Evolutionary conservation across 2,329 filamentous ascomycete genomes (phyloP), one percentile per base, ranked within the genome.

Genomic region (Spiromastix sp.): DNA sequence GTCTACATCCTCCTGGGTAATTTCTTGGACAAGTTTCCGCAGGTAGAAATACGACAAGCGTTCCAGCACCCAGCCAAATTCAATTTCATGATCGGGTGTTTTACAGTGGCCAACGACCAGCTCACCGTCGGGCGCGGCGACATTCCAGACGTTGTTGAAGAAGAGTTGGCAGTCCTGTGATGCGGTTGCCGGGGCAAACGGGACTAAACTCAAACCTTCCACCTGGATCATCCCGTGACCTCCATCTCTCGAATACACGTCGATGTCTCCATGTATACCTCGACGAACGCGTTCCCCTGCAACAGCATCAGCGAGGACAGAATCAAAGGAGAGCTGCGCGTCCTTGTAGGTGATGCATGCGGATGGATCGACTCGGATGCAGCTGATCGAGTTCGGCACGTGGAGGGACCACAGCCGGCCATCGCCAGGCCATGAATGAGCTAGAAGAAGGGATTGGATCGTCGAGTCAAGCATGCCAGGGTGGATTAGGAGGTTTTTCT

Each of bases 211-310:
- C 4, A 43, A 32, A 16, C 34, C 41, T 21, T 43, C 41, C 15
- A 37, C 39, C 18, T 43, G 41, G 13, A 43, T 34, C 10, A 36
- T 12, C 6, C 30, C 42, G n/a, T 36, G 26, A 12, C 22, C 20
- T 2, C 44, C 42, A 30, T 48, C 40, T 5, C 24, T 13, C 9
- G 44, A 42, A 16, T 41, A 46, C 2, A 52, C 37, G 7, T 51
- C 44, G 27, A 51, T 44, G 37, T 51, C 47, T 9, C 48, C 49
- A n/a, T 47, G 44, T 2, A 52, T 38, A 12, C 19, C 30, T 3
- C 9, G n/a, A 15, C 13, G 30, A n/a, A 15, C 30, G 8, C 11
- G 8, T 13, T 22, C 13, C 16, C 45, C 44, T 2, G 39, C 35
- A 4, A 27, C 32, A 10, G 34, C 22, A 8, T 40, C 35, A 5